Evolutionary conservation across 179 eudicot genomes (phyloP).

Genomic region (Patellifolia procumbens): DNA sequence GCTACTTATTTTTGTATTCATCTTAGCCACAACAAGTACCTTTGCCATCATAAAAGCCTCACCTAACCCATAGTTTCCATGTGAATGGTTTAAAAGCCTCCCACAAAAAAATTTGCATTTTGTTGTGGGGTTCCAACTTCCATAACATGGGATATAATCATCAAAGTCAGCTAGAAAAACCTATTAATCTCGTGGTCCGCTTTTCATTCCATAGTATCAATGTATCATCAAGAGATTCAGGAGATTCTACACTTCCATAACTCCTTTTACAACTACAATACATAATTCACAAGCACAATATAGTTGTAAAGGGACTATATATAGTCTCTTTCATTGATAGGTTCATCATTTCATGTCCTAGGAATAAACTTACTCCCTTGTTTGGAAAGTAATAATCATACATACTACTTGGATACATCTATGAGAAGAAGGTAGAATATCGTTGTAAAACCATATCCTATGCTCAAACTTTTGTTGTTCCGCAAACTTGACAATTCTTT

Average conservation of each 20-base stretch:
- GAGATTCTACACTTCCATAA: not conserved
- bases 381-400: not conserved
- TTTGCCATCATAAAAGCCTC: slow-evolving; percentile 29
- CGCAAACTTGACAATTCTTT: not conserved
- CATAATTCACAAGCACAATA: not conserved
- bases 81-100: slow-evolving; percentile 34
- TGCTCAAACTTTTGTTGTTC: not conserved
- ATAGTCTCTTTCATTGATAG: slow-evolving; percentile 1
- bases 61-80: slow-evolving; percentile 39
- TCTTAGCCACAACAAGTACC: not conserved
- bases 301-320: slow-evolving; percentile 3
- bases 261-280: slow-evolving; percentile 14
- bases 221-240: no score
- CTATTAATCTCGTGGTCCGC: slow-evolving; percentile 10
- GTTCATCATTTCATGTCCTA: slow-evolving; percentile 1
- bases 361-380: not conserved
- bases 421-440: not conserved
- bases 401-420: not conserved
- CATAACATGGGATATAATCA: slow-evolving; percentile 22
- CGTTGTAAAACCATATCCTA: not conserved
- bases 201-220: slow-evolving; percentile 3
- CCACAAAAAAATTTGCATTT: slow-evolving; percentile 8
- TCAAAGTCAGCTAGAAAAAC: slow-evolving; percentile 18
- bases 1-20: slow-evolving; percentile 16
- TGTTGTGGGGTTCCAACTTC: slow-evolving; percentile 26